These are phyloP conservation scores for Paramecium sonneborni DNA, from an alignment of 73 alveolate species.

Conservation along the genomic window DNA sequence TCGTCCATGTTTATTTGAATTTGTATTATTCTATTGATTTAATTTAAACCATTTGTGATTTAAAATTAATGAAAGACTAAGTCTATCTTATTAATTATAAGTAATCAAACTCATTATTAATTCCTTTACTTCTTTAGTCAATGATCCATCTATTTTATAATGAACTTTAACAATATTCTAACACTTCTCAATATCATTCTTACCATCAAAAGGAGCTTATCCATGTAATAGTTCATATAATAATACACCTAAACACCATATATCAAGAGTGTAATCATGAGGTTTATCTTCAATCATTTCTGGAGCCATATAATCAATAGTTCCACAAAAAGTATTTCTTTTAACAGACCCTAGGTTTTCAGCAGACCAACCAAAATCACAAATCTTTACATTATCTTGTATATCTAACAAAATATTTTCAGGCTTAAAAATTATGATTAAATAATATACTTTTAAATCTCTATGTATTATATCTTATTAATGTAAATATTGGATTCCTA, in stretches of 20 bases:
- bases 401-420: constrained; percentile 80
- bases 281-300: constrained; percentile 87
- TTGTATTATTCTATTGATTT: neutral
- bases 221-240: constrained; percentile 93
- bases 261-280: constrained; percentile 87
- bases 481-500: constrained; percentile 69
- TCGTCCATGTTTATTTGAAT: neutral
- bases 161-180: constrained; percentile 68
- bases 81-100: constrained; percentile 81
- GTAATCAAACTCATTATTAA: constrained; percentile 77
- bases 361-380: constrained; percentile 93
- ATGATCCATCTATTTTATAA: constrained; percentile 70
- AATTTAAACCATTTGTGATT: constrained; percentile 91
- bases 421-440: constrained; percentile 67
- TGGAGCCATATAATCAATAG: constrained; percentile 88
- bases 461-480: constrained; percentile 67
- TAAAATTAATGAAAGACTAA: constrained; percentile 82
- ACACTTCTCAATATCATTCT: constrained; percentile 64
- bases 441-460: constrained; percentile 60
- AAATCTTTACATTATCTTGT: constrained; percentile 85
- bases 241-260: constrained; percentile 93
- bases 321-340: constrained; percentile 85
- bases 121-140: constrained; percentile 84
- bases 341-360: constrained; percentile 69
- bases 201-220: constrained; percentile 83